Conservation (phyloP, 441 rosid species). For the Breynia disticha region DNA sequence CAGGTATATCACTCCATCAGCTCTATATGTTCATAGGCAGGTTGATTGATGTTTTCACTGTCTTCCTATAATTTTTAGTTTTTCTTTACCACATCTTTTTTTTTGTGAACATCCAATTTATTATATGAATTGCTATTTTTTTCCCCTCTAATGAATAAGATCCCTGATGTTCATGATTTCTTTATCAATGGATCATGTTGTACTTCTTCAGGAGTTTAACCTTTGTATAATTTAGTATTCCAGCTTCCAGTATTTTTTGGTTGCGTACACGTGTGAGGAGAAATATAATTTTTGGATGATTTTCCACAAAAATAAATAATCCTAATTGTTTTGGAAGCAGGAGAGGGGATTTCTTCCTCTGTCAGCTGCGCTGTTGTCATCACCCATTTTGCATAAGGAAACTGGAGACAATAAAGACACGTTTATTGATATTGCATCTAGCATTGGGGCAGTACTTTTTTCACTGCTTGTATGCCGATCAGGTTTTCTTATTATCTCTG, state of each 20-base stretch:
- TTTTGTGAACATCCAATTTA: too few species aligned
- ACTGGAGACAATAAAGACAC: conserved; percentile 39
- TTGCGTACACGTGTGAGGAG: neutral
- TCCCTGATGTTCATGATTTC: too few species aligned
- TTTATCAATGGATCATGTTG: too few species aligned
- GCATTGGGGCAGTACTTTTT: conserved; percentile 71
- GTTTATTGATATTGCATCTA: conserved; percentile 55
- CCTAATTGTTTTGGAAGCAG: conserved; percentile 38
- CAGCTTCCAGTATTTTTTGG: neutral
- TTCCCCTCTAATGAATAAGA: too few species aligned
- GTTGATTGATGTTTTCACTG: neutral
- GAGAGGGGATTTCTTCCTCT: conserved; percentile 94
- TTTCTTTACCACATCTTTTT: too few species aligned
- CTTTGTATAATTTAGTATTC: too few species aligned
- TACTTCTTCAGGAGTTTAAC: too few species aligned
- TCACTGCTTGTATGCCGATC: conserved; percentile 76
- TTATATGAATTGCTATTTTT: too few species aligned
- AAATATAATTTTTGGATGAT: neutral
- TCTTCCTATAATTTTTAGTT: neutral
- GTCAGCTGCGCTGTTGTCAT: conserved; percentile 88
- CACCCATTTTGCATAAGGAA: conserved; percentile 47
- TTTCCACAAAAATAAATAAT: neutral
- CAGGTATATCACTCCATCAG: conserved; percentile 34
- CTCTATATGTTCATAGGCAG: conserved; percentile 1
- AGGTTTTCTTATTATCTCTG: conserved; percentile 36